Evolutionary conservation across 2,329 filamentous ascomycete species (phyloP).

Genomic region (Aspergillus melleus): DNA sequence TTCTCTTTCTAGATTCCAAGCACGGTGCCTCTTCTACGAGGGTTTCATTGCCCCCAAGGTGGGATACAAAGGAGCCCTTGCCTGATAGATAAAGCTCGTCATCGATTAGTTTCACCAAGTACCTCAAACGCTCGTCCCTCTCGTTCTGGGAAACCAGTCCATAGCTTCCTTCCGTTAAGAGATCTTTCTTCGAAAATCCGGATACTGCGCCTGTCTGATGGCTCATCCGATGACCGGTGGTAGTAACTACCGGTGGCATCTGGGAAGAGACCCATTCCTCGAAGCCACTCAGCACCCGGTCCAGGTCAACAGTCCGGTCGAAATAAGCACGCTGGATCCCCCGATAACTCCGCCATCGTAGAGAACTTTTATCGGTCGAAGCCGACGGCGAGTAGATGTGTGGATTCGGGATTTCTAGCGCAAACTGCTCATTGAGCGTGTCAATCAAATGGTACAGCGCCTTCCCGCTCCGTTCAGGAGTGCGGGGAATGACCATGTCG

Average conservation of each 20-base stretch:
- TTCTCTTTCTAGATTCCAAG: constrained; percentile 13
- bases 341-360: constrained; percentile 27
- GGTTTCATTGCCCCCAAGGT: background rate
- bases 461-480: constrained; percentile 24
- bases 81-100: constrained; percentile 35
- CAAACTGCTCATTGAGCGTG: constrained; percentile 35
- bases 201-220: background rate
- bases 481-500: constrained; percentile 10
- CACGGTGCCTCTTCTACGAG: constrained; percentile 9
- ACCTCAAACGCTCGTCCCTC: constrained; percentile 25
- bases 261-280: constrained; percentile 29
- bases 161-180: background rate
- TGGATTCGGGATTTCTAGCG: constrained; percentile 34
- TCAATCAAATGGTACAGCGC: constrained; percentile 30
- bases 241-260: background rate
- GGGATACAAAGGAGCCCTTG: constrained; percentile 18
- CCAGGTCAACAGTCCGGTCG: constrained; percentile 21
- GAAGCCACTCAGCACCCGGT: constrained; percentile 30
- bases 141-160: constrained; percentile 19
- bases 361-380: constrained; percentile 12
- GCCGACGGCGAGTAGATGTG: constrained; percentile 18
- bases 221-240: constrained; percentile 25
- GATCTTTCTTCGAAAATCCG: constrained; percentile 11
- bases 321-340: constrained; percentile 34
- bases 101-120: constrained; percentile 30